Evolutionary conservation across 2,329 filamentous ascomycete species (phyloP).

Genomic region (Thelonectria olida): DNA sequence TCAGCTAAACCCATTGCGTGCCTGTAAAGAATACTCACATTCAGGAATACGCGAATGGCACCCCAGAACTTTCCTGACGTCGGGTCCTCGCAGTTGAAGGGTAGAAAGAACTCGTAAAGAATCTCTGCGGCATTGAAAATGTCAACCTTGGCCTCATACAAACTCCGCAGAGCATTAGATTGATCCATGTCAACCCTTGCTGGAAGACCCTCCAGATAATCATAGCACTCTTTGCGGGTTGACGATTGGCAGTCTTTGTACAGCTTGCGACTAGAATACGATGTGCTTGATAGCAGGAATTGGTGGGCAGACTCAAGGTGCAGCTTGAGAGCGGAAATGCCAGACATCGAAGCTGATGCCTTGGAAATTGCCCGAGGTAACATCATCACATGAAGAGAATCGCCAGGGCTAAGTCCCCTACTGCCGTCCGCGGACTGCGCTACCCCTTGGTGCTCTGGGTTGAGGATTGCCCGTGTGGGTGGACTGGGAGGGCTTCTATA

Average conservation of each 20-base stretch:
- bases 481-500: conserved; percentile 23
- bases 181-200: conserved; percentile 34
- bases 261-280: conserved; percentile 38
- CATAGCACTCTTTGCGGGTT: conserved; percentile 36
- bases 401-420: conserved; percentile 1
- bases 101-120: conserved; percentile 55
- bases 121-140: conserved; percentile 52
- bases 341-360: background rate
- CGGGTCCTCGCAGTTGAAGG: conserved; percentile 45
- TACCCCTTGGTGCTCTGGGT: conserved; percentile 17
- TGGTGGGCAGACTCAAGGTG: conserved; percentile 40
- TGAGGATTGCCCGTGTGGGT: conserved; percentile 27
- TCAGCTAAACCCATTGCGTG: conserved; percentile 13
- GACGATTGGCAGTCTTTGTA: conserved; percentile 40
- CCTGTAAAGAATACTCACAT: conserved; percentile 34
- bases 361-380: conserved; percentile 15
- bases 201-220: conserved; percentile 35
- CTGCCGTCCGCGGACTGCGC: conserved; percentile 10
- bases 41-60: conserved; percentile 44
- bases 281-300: conserved; percentile 39
- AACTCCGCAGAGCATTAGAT: conserved; percentile 33
- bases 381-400: conserved; percentile 33
- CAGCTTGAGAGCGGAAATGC: conserved; percentile 26
- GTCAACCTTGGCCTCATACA: conserved; percentile 47
- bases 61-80: conserved; percentile 56